These are phyloP conservation scores for Termitomyces sp. DNA, from an alignment of 768 basidiomycete species.

Conservation along the genomic window DNA sequence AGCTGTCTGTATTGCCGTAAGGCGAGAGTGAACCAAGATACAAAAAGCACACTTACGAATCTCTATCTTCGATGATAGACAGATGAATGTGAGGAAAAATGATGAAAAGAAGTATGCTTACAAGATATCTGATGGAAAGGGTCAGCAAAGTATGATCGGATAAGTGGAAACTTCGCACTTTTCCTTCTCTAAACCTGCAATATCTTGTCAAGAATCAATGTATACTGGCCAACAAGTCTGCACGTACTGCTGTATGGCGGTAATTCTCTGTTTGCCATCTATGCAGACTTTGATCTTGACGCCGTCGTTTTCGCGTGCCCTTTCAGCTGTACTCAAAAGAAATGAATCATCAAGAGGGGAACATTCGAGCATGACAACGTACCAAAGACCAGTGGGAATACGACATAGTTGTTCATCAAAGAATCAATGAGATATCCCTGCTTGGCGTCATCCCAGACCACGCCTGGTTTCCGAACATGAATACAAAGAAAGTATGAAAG, in stretches of 20 bases:
- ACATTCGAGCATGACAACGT: conserved; percentile 4
- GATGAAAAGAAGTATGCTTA: conserved; percentile 12
- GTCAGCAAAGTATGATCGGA: conserved; percentile 1
- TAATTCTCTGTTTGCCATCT: conserved; percentile 70
- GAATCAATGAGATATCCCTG: conserved; percentile 62
- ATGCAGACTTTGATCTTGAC: conserved; percentile 48
- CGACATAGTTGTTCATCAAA: conserved; percentile 54
- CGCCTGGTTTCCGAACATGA: conserved; percentile 27
- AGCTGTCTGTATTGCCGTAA: conserved; percentile 7
- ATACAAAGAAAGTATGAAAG: neutral
- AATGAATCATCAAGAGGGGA: neutral
- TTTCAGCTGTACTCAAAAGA: conserved; percentile 29
- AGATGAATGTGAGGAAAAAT: conserved; percentile 8
- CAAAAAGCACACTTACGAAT: conserved; percentile 17
- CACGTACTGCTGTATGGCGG: conserved; percentile 52
- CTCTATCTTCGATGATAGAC: conserved; percentile 15
- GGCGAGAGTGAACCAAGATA: neutral
- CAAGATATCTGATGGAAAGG: conserved; percentile 4
- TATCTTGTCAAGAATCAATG: neutral
- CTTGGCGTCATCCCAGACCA: conserved; percentile 62
- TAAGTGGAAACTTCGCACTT: conserved; percentile 32
- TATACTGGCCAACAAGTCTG: neutral
- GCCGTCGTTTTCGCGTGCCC: conserved; percentile 32
- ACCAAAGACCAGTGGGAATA: conserved; percentile 68
- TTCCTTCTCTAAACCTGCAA: conserved; percentile 47